These are phyloP conservation scores for Phialophora macrospora DNA, from an alignment of 2,329 filamentous ascomycete species.

Conservation along the genomic window DNA sequence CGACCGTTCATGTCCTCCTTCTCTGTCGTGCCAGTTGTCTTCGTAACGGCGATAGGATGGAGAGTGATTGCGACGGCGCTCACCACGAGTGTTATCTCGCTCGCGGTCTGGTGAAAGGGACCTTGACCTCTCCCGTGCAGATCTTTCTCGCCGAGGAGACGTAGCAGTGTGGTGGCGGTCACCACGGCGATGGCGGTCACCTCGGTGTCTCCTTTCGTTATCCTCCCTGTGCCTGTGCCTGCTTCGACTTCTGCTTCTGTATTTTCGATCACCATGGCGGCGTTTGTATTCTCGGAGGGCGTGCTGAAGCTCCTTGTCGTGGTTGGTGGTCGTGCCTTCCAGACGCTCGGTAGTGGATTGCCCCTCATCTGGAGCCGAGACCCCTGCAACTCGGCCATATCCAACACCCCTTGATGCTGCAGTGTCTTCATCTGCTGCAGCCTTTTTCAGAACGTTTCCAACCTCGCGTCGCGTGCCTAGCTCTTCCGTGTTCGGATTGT, in stretches of 20 bases:
- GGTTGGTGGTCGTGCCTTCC: constrained; percentile 39
- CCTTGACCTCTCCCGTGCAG: constrained; percentile 41
- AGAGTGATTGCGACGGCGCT: constrained; percentile 23
- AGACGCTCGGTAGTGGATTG: constrained; percentile 41
- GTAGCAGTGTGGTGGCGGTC: constrained; percentile 43
- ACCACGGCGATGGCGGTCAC: constrained; percentile 44
- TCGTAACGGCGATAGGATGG: constrained; percentile 19
- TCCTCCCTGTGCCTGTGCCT: constrained; percentile 42
- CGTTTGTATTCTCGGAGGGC: constrained; percentile 43
- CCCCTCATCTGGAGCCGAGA: constrained; percentile 18
- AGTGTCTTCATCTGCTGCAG: constrained; percentile 42
- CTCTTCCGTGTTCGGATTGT: constrained; percentile 67
- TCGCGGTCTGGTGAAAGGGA: constrained; percentile 26
- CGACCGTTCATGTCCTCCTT: constrained; percentile 22
- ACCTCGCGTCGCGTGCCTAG: constrained; percentile 64
- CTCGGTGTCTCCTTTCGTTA: constrained; percentile 43
- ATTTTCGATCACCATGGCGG: constrained; percentile 42
- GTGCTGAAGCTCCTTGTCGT: constrained; percentile 38
- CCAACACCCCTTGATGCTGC: constrained; percentile 44
- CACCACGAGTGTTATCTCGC: constrained; percentile 21
- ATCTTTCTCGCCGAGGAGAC: constrained; percentile 39
- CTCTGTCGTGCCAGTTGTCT: constrained; percentile 15
- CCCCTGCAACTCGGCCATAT: constrained; percentile 37
- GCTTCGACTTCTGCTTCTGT: constrained; percentile 37
- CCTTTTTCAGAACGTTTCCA: constrained; percentile 57